A percentile compares a stretch with the other conserved stretches of the same genome.
These are phyloP conservation scores for Arxiozyma bovina DNA, from an alignment of 1,139 yeast genomes.

Conservation along the genomic window DNA sequence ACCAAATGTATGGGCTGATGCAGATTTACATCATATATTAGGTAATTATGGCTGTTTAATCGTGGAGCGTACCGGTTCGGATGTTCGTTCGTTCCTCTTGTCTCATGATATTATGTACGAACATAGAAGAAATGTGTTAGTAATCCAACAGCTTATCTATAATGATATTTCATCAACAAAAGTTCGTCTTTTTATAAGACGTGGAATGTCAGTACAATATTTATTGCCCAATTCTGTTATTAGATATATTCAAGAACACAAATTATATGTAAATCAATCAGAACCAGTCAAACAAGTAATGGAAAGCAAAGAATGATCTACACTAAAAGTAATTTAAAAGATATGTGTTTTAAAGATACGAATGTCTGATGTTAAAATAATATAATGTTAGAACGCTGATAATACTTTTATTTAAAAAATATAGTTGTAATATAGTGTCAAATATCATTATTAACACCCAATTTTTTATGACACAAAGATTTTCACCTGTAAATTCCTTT, in stretches of 20 bases:
- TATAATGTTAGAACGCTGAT: neutral
- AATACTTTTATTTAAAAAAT: too few species aligned
- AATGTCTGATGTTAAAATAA: too few species aligned
- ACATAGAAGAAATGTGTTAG: conserved; percentile 85
- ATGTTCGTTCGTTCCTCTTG: conserved; percentile 81
- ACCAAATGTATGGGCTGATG: conserved; percentile 98
- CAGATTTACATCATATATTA: conserved; percentile 85
- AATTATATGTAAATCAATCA: conserved; percentile 69
- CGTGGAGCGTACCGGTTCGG: conserved; percentile 94
- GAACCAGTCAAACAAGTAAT: conserved; percentile 93
- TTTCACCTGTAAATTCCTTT: neutral
- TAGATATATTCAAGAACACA: conserved; percentile 87
- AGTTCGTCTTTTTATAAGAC: conserved; percentile 78
- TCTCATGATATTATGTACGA: conserved; percentile 97
- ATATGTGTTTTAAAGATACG: too few species aligned
- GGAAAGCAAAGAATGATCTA: conserved; percentile 26
- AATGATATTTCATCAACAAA: conserved; percentile 94
- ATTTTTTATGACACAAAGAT: too few species aligned
- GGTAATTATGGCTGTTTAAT: conserved; percentile 95
- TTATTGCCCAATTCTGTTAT: conserved; percentile 90
- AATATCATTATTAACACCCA: too few species aligned
- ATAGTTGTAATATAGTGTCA: neutral
- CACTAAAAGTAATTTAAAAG: too few species aligned
- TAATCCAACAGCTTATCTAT: conserved; percentile 89
- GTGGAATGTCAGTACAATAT: conserved; percentile 96